Evolutionary conservation across 2,329 filamentous ascomycete genomes (phyloP).

Genomic region (Penicillium sclerotiorum): DNA sequence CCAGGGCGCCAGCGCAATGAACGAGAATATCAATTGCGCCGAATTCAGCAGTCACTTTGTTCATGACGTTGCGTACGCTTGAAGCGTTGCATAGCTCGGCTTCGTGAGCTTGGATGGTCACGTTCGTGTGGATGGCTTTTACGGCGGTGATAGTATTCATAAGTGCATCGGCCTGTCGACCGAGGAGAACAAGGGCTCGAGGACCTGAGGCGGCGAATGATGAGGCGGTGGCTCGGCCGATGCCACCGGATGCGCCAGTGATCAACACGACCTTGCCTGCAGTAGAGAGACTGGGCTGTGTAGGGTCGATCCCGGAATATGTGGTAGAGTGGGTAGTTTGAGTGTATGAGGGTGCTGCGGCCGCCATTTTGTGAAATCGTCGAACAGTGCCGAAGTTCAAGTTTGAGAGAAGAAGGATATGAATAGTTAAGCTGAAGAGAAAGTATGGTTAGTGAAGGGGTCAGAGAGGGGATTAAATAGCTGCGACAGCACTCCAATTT

Average conservation of each 20-base stretch:
- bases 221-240: slow-evolving; percentile 11
- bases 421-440: no score
- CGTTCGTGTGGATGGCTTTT: background rate
- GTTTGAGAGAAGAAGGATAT: no score
- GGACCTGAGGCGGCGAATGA: slow-evolving; percentile 14
- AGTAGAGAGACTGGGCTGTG: slow-evolving; percentile 25
- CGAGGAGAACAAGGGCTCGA: slow-evolving; percentile 7
- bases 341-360: slow-evolving; percentile 44
- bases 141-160: background rate
- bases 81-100: no score
- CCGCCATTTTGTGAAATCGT: no score
- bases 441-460: no score
- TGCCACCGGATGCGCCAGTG: slow-evolving; percentile 22
- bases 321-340: slow-evolving; percentile 29
- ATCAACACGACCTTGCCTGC: slow-evolving; percentile 28
- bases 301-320: slow-evolving; percentile 35
- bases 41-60: no score
- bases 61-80: no score
- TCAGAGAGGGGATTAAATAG: no score
- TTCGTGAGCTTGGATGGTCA: slow-evolving; percentile 8
- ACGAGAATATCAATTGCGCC: no score
- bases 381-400: no score
- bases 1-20: no score
- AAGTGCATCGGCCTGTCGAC: slow-evolving; percentile 7
- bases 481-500: no score